A percentile compares a stretch with the other conserved stretches of the same genome.
Conservation (phyloP, 352 stramenopile genomes). For the Plasmopara halstedii region DNA sequence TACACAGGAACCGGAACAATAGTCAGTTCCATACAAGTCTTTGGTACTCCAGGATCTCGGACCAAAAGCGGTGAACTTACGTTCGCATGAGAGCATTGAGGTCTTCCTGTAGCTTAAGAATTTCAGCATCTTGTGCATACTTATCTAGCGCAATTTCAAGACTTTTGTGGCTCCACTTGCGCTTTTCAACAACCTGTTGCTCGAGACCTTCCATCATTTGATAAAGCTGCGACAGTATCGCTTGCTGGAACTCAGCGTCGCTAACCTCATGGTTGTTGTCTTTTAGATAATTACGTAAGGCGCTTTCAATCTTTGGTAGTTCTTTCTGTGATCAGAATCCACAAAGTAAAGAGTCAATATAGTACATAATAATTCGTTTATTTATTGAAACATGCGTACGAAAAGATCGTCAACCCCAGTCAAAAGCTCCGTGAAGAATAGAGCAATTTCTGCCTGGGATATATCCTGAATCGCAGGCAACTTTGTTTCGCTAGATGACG, state of each 20-base stretch:
- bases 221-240: slow-evolving; percentile 65
- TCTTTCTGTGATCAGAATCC: slow-evolving; percentile 28
- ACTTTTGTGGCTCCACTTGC: slow-evolving; percentile 52
- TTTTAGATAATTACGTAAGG: slow-evolving; percentile 58
- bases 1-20: slow-evolving; percentile 16
- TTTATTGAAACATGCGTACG: slow-evolving; percentile 25
- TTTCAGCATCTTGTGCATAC: slow-evolving; percentile 48
- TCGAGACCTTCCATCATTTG: slow-evolving; percentile 66
- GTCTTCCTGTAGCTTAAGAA: slow-evolving; percentile 54
- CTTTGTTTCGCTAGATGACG: slow-evolving; percentile 1
- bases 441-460: slow-evolving; percentile 42
- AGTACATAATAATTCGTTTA: not conserved
- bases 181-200: slow-evolving; percentile 50
- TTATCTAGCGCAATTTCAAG: slow-evolving; percentile 57
- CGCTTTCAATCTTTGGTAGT: slow-evolving; percentile 58
- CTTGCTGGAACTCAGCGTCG: slow-evolving; percentile 70
- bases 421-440: slow-evolving; percentile 72
- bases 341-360: not conserved
- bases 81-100: slow-evolving; percentile 63
- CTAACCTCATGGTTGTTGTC: slow-evolving; percentile 54
- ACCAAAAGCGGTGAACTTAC: slow-evolving; percentile 16
- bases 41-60: no score
- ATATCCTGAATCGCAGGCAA: slow-evolving; percentile 42
- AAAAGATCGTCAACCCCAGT: slow-evolving; percentile 55
- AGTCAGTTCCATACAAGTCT: slow-evolving; percentile 2